Percentiles rank a stretch among this genome's conserved stretches.
Conservation (phyloP, 2,329 filamentous ascomycete genomes). For the Diaporthe sp. region DNA sequence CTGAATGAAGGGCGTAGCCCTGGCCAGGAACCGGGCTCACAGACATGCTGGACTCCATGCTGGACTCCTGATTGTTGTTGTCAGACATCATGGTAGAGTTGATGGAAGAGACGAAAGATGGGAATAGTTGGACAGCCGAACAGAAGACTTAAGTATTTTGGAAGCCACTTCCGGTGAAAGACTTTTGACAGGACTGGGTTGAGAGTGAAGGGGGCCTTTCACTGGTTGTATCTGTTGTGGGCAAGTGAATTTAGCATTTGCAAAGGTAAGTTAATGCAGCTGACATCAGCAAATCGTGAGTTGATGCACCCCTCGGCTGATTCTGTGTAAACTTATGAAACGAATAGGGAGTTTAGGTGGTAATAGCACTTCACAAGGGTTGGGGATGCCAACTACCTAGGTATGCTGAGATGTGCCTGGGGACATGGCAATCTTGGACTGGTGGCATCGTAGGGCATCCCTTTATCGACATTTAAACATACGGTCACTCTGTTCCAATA, state of each 20-base stretch:
- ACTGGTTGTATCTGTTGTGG: not conserved
- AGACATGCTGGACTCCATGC: not conserved
- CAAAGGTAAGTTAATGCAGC: not conserved
- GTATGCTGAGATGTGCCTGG: too few species aligned
- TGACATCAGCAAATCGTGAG: not conserved
- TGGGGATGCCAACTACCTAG: too few species aligned
- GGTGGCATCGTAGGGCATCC: too few species aligned
- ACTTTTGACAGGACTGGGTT: not conserved
- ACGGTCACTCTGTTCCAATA: not conserved
- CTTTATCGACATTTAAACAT: too few species aligned
- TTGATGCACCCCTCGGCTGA: too few species aligned
- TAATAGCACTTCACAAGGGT: too few species aligned
- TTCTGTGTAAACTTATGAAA: too few species aligned
- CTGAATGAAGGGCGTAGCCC: not conserved
- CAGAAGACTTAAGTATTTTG: not conserved
- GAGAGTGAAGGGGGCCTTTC: not conserved
- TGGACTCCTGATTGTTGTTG: not conserved
- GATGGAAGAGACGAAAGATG: not conserved
- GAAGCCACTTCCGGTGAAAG: not conserved
- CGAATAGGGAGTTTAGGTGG: too few species aligned
- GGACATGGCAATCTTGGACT: too few species aligned
- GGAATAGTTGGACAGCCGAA: not conserved
- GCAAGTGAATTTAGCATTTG: not conserved
- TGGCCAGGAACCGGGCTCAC: not conserved
- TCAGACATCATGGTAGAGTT: not conserved